A percentile compares a stretch with the other conserved stretches of the same genome.
Conservation (phyloP, 345 rosid species). For the Camelina neglecta region DNA sequence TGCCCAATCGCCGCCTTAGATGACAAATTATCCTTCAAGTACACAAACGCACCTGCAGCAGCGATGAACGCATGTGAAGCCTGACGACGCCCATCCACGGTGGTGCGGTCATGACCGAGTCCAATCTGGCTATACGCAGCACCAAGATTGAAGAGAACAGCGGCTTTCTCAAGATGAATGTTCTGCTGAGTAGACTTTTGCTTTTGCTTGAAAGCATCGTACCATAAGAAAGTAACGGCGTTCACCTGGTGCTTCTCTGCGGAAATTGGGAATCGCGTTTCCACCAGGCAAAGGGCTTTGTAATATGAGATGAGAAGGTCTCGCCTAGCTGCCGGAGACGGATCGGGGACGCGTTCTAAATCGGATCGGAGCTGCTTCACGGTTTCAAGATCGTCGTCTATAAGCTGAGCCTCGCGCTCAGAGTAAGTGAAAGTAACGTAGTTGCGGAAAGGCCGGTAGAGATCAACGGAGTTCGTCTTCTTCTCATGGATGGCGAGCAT, state of each 20-base stretch:
- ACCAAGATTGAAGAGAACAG: slow-evolving; percentile 82
- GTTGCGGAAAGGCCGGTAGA: slow-evolving; percentile 94
- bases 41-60: slow-evolving; percentile 85
- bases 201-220: slow-evolving; percentile 91
- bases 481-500: slow-evolving; percentile 96
- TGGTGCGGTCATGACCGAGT: slow-evolving; percentile 69
- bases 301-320: slow-evolving; percentile 77
- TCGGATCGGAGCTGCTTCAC: slow-evolving; percentile 79
- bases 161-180: slow-evolving; percentile 92
- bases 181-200: slow-evolving; percentile 86
- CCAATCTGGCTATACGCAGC: slow-evolving; percentile 92
- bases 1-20: slow-evolving; percentile 77
- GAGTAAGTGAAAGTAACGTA: slow-evolving; percentile 79
- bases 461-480: slow-evolving; percentile 73
- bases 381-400: slow-evolving; percentile 89
- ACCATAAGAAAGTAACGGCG: slow-evolving; percentile 77
- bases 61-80: slow-evolving; percentile 90
- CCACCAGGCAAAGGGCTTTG: slow-evolving; percentile 78
- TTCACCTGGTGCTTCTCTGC: slow-evolving; percentile 82
- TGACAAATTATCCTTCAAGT: slow-evolving; percentile 73
- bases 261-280: slow-evolving; percentile 96
- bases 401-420: slow-evolving; percentile 92
- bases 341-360: slow-evolving; percentile 75
- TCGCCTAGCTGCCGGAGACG: slow-evolving; percentile 75
- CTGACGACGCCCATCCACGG: slow-evolving; percentile 85